phyloP scores from a whole-genome alignment of 495 filamentous ascomycete species.

The Podospora tetraspora region DNA sequence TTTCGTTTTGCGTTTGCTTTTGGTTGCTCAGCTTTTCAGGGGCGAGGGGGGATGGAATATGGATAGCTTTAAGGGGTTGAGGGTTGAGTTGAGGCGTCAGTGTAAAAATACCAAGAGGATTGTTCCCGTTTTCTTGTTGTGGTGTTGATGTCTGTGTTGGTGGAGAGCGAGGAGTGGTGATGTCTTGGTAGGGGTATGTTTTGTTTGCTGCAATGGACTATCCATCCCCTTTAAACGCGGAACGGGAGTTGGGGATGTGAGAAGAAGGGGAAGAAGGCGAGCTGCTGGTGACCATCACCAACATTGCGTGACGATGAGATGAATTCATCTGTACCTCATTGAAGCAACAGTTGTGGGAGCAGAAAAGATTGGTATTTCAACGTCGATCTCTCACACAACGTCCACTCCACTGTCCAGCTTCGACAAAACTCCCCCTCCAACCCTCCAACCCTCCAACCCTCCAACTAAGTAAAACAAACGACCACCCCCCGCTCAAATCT shows the following conservation, averaged over 20 bases:
- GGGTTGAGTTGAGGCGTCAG: background rate
- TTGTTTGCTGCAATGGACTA: background rate
- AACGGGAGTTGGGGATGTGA: background rate
- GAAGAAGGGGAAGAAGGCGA: background rate
- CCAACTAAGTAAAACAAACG: no score
- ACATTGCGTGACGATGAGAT: no score
- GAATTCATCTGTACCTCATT: no score
- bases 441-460: no score
- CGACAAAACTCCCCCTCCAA: background rate
- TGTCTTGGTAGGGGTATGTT: background rate
- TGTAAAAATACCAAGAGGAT: background rate
- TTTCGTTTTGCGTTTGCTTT: background rate
- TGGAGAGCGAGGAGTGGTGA: background rate
- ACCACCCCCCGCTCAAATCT: conserved; percentile 33
- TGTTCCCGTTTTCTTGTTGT: background rate
- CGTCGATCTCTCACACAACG: no score
- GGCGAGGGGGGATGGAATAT: background rate
- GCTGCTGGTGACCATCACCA: no score
- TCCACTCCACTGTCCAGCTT: no score
- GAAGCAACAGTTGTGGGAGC: no score
- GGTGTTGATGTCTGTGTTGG: background rate
- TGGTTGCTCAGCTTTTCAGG: background rate
- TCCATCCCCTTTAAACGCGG: no score
- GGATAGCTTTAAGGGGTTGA: background rate
- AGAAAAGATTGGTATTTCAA: no score